Percentiles rank a stretch among this genome's conserved stretches.
phyloP scores from a whole-genome alignment of 1,284 basidiomycete species.

The Ceratorhiza oryzae-sativae region DNA sequence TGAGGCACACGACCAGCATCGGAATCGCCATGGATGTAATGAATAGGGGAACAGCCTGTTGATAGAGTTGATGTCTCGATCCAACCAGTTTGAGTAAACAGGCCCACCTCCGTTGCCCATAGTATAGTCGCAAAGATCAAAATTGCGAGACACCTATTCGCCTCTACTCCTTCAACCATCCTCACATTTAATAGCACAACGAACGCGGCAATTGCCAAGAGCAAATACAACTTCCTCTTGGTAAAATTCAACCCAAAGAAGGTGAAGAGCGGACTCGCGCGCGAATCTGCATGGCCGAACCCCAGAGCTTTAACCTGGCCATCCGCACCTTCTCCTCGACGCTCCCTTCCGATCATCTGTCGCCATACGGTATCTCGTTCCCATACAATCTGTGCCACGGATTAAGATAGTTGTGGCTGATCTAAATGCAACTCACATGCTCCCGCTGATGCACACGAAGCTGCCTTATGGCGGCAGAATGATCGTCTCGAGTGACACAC shows the following conservation, averaged over 20 bases:
- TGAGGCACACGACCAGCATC: constrained; percentile 84
- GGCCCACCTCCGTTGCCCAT: constrained; percentile 91
- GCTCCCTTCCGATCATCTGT: constrained; percentile 93
- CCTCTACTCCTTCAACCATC: constrained; percentile 72
- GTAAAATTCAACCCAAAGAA: constrained; percentile 62
- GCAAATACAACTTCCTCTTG: constrained; percentile 65
- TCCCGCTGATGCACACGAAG: constrained; percentile 90
- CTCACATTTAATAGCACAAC: constrained; percentile 65
- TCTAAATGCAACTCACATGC: constrained; percentile 53
- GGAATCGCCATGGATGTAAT: constrained; percentile 94
- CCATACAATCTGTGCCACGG: constrained; percentile 71
- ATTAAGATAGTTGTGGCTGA: background rate
- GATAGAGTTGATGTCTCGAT: background rate
- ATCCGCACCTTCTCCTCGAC: constrained; percentile 64
- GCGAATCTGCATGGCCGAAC: constrained; percentile 50
- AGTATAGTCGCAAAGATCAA: constrained; percentile 91
- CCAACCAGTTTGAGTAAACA: background rate
- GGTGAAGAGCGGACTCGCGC: constrained; percentile 64
- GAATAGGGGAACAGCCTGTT: constrained; percentile 93
- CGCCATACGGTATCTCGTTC: constrained; percentile 96
- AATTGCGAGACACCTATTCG: constrained; percentile 92
- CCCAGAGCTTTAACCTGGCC: constrained; percentile 56
- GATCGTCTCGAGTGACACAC: constrained; percentile 84
- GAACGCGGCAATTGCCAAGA: constrained; percentile 67
- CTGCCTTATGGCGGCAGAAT: constrained; percentile 75